Evolutionary conservation across 495 filamentous ascomycete species (phyloP).

Genomic region (Podospora conica): DNA sequence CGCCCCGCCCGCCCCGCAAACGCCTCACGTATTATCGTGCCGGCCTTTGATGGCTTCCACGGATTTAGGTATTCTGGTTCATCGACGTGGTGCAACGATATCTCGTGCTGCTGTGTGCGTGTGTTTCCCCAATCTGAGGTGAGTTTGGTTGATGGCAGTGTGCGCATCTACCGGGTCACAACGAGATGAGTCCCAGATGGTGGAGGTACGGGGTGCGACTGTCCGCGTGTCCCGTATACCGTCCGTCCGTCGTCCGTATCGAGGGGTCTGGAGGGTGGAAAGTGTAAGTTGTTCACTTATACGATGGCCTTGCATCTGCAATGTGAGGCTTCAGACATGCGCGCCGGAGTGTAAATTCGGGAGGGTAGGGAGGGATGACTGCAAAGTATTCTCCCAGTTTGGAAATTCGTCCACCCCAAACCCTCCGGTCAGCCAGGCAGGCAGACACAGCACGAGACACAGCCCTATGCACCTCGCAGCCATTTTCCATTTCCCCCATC

Average conservation of each 20-base stretch:
- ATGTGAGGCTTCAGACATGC: background rate
- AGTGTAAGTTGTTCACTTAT: background rate
- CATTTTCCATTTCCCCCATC: background rate
- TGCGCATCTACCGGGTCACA: background rate
- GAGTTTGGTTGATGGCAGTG: too few species aligned
- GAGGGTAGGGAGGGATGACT: background rate
- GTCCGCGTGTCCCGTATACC: background rate
- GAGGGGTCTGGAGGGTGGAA: background rate
- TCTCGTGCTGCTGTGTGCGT: background rate
- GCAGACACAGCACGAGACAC: background rate
- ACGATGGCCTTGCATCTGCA: background rate
- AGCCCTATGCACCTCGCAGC: background rate
- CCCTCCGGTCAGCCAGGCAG: background rate
- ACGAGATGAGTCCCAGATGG: background rate
- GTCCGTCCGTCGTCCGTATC: background rate
- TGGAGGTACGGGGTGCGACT: background rate
- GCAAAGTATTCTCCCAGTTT: background rate
- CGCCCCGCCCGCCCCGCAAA: background rate
- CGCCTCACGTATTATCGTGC: too few species aligned
- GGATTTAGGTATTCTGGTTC: background rate
- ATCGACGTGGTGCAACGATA: background rate
- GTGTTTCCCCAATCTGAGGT: background rate
- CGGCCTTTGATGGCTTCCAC: background rate
- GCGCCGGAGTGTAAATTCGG: too few species aligned
- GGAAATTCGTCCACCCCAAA: background rate